Evolutionary conservation across 805 yeast genomes (phyloP).

Genomic region (Starmerella floris): DNA sequence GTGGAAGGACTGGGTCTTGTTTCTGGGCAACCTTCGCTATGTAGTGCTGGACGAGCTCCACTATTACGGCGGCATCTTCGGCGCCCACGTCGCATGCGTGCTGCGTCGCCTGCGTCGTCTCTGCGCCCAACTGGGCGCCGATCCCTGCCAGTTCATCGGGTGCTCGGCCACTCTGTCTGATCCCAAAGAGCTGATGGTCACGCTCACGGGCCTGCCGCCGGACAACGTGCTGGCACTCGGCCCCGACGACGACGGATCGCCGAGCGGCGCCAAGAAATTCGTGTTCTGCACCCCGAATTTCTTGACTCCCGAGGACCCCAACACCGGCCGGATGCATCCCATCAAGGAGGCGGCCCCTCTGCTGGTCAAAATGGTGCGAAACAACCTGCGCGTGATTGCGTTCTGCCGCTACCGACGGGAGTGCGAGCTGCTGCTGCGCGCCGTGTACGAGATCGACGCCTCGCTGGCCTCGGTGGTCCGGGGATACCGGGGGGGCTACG

Average conservation of each 20-base stretch:
- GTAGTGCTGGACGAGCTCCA: slow-evolving; percentile 80
- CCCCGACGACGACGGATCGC: slow-evolving; percentile 65
- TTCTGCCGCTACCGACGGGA: slow-evolving; percentile 78
- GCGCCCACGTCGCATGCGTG: slow-evolving; percentile 78
- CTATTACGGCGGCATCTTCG: slow-evolving; percentile 79
- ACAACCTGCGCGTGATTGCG: slow-evolving; percentile 66
- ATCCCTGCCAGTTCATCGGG: slow-evolving; percentile 53
- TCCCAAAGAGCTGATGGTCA: slow-evolving; percentile 59
- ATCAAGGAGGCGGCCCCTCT: slow-evolving; percentile 66
- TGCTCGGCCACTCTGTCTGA: slow-evolving; percentile 86
- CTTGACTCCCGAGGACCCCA: slow-evolving; percentile 43
- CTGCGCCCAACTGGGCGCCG: slow-evolving; percentile 40
- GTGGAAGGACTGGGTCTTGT: slow-evolving; percentile 58
- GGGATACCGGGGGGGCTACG: slow-evolving; percentile 87
- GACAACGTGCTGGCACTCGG: slow-evolving; percentile 4
- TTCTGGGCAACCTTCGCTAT: slow-evolving; percentile 48
- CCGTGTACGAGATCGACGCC: slow-evolving; percentile 40
- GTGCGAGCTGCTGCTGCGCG: slow-evolving; percentile 80
- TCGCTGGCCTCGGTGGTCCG: slow-evolving; percentile 24
- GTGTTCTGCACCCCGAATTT: slow-evolving; percentile 79
- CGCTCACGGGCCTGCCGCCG: slow-evolving; percentile 49
- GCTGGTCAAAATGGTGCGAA: slow-evolving; percentile 48
- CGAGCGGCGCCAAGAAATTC: slow-evolving; percentile 60
- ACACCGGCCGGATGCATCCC: slow-evolving; percentile 52
- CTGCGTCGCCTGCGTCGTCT: slow-evolving; percentile 68